These are phyloP conservation scores for Euphorbia pulcherrima DNA, from an alignment of 345 rosid species.

Conservation along the genomic window DNA sequence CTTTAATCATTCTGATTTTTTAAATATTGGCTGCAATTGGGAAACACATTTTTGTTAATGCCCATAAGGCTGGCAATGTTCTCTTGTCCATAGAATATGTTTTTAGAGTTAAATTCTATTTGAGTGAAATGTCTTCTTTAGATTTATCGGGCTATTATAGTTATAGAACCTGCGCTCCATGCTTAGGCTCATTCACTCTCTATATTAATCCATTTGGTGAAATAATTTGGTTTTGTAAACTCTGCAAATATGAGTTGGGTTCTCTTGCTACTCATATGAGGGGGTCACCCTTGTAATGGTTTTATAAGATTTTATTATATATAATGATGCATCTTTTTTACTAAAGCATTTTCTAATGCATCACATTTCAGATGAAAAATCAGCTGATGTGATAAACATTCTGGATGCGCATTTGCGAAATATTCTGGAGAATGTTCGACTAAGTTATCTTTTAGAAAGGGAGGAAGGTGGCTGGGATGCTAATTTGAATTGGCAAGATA, in stretches of 20 bases:
- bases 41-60: too few relatives aligned
- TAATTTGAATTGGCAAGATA: slow-evolving; percentile 78
- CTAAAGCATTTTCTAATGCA: background rate
- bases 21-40: too few relatives aligned
- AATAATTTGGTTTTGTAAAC: background rate
- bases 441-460: slow-evolving; percentile 83
- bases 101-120: too few relatives aligned
- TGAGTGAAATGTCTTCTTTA: too few relatives aligned
- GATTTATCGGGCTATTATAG: background rate
- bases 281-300: too few relatives aligned
- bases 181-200: background rate
- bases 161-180: background rate
- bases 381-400: slow-evolving; percentile 30
- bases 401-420: slow-evolving; percentile 61
- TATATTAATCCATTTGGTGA: background rate
- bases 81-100: too few relatives aligned
- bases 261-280: background rate
- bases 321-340: background rate
- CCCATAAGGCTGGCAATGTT: too few relatives aligned
- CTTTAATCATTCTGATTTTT: too few relatives aligned
- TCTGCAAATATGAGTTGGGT: background rate
- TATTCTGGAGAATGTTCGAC: slow-evolving; percentile 73
- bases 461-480: slow-evolving; percentile 88
- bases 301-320: background rate
- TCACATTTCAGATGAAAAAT: slow-evolving; percentile 41